These are phyloP conservation scores for Dictyostelium brefeldianum DNA, from an alignment of 78 protist species.

Conservation along the genomic window DNA sequence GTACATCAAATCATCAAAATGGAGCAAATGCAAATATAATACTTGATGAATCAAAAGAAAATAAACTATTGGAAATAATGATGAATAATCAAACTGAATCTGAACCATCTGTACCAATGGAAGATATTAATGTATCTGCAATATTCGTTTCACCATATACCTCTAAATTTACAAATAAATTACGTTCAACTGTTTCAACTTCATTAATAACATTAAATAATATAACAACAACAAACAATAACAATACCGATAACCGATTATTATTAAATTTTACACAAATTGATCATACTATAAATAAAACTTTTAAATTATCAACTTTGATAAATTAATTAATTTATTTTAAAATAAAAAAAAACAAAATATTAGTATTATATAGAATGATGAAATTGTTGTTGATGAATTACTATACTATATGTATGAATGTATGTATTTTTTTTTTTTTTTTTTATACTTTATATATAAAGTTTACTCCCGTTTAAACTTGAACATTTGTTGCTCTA, in stretches of 20 bases:
- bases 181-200: background rate
- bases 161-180: background rate
- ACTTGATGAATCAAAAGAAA: background rate
- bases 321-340: too few species aligned
- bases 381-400: too few species aligned
- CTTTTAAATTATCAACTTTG: too few species aligned
- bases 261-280: background rate
- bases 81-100: background rate
- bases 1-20: background rate
- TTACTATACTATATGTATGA: background rate
- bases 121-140: constrained; percentile 5
- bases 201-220: background rate
- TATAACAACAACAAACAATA: background rate
- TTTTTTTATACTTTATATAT: too few species aligned
- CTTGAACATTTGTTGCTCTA: background rate
- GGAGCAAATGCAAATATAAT: background rate
- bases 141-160: constrained; percentile 8
- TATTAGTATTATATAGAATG: background rate
- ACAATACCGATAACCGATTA: background rate
- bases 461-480: too few species aligned
- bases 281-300: background rate
- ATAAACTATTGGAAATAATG: background rate
- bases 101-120: background rate
- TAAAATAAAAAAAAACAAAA: background rate
- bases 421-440: background rate